Evolutionary conservation across 2,329 filamentous ascomycete species (phyloP).

Genomic region (Aureobasidium sp.): DNA sequence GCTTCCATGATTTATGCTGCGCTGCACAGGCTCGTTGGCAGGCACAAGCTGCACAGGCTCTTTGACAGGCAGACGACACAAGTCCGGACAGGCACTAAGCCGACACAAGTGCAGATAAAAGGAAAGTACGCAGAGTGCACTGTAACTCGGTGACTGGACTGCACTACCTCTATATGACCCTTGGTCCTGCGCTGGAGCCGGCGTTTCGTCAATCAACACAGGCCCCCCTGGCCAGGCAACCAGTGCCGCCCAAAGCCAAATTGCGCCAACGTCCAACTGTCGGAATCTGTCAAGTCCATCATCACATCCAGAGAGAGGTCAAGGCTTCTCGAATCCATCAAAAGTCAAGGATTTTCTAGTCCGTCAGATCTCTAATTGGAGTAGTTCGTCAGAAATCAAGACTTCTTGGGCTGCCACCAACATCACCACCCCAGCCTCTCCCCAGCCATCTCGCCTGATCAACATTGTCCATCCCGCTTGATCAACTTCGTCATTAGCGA

Average conservation of each 20-base stretch:
- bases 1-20: slow-evolving; percentile 63
- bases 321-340: neutral
- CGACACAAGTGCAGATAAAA: neutral
- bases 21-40: slow-evolving; percentile 2
- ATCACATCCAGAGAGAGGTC: neutral
- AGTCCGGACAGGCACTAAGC: neutral
- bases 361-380: neutral
- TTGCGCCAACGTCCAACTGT: neutral
- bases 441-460: neutral
- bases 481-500: neutral
- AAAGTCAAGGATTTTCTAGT: neutral
- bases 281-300: neutral
- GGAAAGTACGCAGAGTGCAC: neutral
- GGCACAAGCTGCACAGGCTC: slow-evolving; percentile 2
- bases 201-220: neutral
- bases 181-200: neutral
- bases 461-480: neutral
- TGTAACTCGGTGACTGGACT: neutral
- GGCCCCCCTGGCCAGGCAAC: neutral
- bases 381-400: neutral
- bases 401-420: neutral
- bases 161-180: neutral
- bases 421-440: neutral
- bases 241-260: neutral
- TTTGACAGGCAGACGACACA: neutral